Evolutionary conservation across 306 rosid species (phyloP), one percentile per base, ranked within the genome.

Genomic region (Cyamopsis tetragonoloba): DNA sequence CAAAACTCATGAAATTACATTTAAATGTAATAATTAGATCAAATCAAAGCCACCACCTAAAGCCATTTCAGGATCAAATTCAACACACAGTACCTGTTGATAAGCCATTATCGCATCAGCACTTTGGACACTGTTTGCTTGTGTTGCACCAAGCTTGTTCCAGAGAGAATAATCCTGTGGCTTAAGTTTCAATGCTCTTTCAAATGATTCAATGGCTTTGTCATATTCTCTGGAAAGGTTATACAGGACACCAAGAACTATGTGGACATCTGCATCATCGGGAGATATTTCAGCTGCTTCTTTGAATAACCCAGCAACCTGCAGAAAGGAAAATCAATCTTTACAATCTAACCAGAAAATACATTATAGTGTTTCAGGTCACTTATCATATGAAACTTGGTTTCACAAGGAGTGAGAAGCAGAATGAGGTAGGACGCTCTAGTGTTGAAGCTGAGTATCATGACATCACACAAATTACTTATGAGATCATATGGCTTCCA

Each of bases 141-240:
- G 97, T 53, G 99, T 90, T 60, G 99, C 99, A 74, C 99, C 99
- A 74, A 93, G 95, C 92, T 93, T 93, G 87, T 93, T 93, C 99
- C 99, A 93, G 24, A 93, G 91, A 77, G 99, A 93, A 79, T 93
- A 93, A 79, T 93, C 99, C 8, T 85, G 89, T 0, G 99, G 97
- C 79, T 88, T 88, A 69, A 93, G 87, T 80, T 86, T 88, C 77
- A 93, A 80, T 50, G 99, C 99, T 54, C 85, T 86, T 77, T 83
- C 84, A 75, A 93, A 90, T 78, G 97, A 84, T 19, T 63, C 79
- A 57, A 93, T 86, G 68, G 99, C 99, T 83, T 79, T 88, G 78
- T 90, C 99, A 80, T 82, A 93, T 68, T 93, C 97, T 81, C 97
- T 86, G 28, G 96, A 86, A 57, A 93, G 81, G 76, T 93, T 93